A percentile compares a stretch with the other conserved stretches of the same genome.
phyloP scores from a whole-genome alignment of 169 alveolate species.

The Plasmodium cynomolgi region DNA sequence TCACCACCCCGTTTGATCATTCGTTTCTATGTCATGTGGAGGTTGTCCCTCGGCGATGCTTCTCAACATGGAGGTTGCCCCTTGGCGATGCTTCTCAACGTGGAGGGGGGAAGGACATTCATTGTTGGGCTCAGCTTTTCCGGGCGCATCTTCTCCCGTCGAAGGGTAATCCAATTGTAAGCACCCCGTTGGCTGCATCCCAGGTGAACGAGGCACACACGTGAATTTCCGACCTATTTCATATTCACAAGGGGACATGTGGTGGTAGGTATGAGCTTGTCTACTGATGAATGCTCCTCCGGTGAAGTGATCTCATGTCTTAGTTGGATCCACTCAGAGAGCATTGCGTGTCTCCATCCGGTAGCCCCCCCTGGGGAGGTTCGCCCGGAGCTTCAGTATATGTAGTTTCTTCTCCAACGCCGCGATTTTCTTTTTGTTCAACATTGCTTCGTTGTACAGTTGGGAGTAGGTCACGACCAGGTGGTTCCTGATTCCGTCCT shows the following conservation, averaged over 20 bases:
- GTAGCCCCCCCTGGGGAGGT: constrained; percentile 18
- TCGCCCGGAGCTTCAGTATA: constrained; percentile 38
- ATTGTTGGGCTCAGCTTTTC: background rate
- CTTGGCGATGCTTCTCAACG: background rate
- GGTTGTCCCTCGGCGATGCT: background rate
- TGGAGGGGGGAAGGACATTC: background rate
- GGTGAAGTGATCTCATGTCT: background rate
- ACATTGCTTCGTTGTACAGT: constrained; percentile 46
- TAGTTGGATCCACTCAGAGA: background rate
- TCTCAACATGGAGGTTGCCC: background rate
- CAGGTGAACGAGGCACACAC: background rate
- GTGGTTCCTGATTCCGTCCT: constrained; percentile 53
- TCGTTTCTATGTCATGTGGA: background rate
- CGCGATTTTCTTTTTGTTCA: constrained; percentile 31
- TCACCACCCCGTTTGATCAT: background rate
- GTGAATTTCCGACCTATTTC: background rate
- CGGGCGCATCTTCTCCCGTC: background rate
- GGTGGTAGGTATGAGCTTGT: background rate
- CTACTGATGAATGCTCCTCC: background rate
- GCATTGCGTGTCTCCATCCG: constrained; percentile 68
- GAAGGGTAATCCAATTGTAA: background rate
- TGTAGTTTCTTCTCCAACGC: constrained; percentile 60
- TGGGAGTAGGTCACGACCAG: constrained; percentile 37
- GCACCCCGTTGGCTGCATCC: background rate
- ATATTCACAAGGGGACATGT: background rate